A percentile compares a stretch with the other conserved stretches of the same genome.
Evolutionary conservation across 768 basidiomycete species (phyloP).

Genomic region (Leccinum boreale): DNA sequence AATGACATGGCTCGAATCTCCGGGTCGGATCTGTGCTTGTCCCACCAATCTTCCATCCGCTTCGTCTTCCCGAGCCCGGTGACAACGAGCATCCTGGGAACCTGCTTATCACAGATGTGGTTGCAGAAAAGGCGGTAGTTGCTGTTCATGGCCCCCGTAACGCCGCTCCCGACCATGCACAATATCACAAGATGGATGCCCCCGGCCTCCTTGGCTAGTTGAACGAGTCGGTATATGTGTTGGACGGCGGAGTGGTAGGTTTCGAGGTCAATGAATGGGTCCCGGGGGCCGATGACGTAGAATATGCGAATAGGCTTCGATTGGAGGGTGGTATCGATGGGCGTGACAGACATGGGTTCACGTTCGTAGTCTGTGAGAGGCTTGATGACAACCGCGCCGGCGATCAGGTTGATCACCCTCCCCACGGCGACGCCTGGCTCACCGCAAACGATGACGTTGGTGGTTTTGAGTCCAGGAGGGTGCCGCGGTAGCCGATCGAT

Average conservation of each 20-base stretch:
- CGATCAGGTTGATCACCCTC: conserved; percentile 27
- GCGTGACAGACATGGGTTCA: conserved; percentile 30
- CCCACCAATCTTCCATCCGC: conserved; percentile 36
- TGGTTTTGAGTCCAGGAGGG: conserved; percentile 18
- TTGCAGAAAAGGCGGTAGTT: conserved; percentile 39
- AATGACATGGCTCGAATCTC: conserved; percentile 11
- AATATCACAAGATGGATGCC: conserved; percentile 41
- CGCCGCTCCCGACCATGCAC: conserved; percentile 37
- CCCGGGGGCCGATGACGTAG: conserved; percentile 32
- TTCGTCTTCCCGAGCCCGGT: conserved; percentile 37
- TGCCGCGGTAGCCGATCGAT: conserved; percentile 16
- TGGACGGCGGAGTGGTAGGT: conserved; percentile 17
- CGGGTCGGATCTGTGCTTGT: conserved; percentile 12
- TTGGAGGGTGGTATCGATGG: conserved; percentile 24
- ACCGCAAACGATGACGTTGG: conserved; percentile 43
- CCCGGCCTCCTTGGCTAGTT: conserved; percentile 11
- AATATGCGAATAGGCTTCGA: conserved; percentile 22
- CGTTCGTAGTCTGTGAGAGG: conserved; percentile 27
- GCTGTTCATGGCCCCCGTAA: conserved; percentile 29
- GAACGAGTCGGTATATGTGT: conserved; percentile 29
- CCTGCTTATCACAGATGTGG: conserved; percentile 33
- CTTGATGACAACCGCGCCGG: conserved; percentile 11
- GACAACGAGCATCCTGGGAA: conserved; percentile 36
- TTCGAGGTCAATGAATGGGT: conserved; percentile 22
- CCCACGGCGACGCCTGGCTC: conserved; percentile 35